These are phyloP conservation scores for Puccinia coronata DNA, from an alignment of 1,284 basidiomycete species.

Conservation along the genomic window DNA sequence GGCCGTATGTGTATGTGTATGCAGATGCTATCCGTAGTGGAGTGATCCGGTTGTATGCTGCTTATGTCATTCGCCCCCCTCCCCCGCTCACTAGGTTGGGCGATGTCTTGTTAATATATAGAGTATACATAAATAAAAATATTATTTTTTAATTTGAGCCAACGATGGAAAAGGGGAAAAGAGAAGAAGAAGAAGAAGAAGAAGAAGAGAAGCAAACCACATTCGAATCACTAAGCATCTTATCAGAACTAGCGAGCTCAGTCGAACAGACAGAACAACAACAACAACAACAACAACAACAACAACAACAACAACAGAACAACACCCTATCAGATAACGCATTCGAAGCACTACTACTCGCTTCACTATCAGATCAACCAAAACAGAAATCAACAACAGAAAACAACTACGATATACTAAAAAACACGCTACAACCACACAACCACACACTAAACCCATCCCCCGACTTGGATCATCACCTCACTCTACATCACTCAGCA, in stretches of 20 bases:
- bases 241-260: conserved; percentile 32
- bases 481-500: neutral
- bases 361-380: conserved; percentile 8
- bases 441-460: no score
- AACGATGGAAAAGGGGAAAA: neutral
- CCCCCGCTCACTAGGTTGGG: no score
- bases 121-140: neutral
- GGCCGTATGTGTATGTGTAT: no score
- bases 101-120: no score
- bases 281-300: neutral
- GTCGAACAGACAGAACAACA: neutral
- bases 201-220: neutral
- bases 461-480: neutral
- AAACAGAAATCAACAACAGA: no score
- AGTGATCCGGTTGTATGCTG: no score
- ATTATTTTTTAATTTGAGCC: no score
- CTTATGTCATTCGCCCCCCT: no score
- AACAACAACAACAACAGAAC: no score
- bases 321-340: conserved; percentile 12
- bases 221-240: conserved; percentile 28
- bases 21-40: no score
- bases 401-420: no score
- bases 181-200: neutral
- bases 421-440: no score
- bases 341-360: conserved; percentile 29